Evolutionary conservation across 768 basidiomycete genomes (phyloP).

Genomic region (Boletus reticulatus): DNA sequence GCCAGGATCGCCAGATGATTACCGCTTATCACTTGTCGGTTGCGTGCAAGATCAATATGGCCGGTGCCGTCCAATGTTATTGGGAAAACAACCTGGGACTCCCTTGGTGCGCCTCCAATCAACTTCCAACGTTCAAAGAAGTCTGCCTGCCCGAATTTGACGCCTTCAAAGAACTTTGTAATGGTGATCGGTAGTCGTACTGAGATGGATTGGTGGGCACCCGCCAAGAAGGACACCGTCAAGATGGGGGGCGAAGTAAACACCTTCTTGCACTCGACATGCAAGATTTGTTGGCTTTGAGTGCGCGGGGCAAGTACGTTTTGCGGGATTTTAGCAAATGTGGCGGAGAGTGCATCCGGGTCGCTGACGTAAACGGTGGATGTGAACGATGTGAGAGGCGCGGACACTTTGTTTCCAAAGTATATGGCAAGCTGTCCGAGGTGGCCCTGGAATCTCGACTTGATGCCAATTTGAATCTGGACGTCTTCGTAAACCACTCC

Average conservation of each 20-base stretch:
- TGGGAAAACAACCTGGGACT: conserved; percentile 86
- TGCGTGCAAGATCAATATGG: conserved; percentile 69
- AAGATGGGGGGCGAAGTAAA: conserved; percentile 79
- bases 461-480: conserved; percentile 93
- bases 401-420: conserved; percentile 92
- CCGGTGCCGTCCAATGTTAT: conserved; percentile 65
- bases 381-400: conserved; percentile 89
- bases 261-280: conserved; percentile 90
- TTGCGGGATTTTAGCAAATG: conserved; percentile 89
- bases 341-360: conserved; percentile 71
- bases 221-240: conserved; percentile 87
- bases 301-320: conserved; percentile 76
- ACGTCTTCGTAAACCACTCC: conserved; percentile 95
- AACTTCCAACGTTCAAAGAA: conserved; percentile 99
- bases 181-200: conserved; percentile 84
- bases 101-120: conserved; percentile 93
- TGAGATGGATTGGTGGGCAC: conserved; percentile 83
- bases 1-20: conserved; percentile 74
- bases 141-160: conserved; percentile 75
- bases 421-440: conserved; percentile 93
- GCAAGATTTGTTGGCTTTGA: conserved; percentile 90
- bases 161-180: conserved; percentile 92
- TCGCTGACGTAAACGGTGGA: conserved; percentile 74
- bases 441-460: conserved; percentile 94
- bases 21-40: conserved; percentile 77